Evolutionary conservation across 1,139 yeast genomes (phyloP), one percentile per base, ranked within the genome.

Genomic region (Yamadazyma triangularis): DNA sequence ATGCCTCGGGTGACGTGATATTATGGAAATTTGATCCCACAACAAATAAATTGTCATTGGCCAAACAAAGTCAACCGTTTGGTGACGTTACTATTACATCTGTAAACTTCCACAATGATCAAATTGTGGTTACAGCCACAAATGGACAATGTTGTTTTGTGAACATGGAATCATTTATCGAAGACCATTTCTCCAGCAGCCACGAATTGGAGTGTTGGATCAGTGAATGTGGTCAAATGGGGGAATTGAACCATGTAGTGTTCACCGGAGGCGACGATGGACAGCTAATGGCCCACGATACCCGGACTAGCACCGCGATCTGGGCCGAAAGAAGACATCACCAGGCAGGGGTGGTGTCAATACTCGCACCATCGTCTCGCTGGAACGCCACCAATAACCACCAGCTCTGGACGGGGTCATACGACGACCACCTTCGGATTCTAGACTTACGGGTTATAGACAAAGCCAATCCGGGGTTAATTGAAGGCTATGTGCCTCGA

Each of bases 221-320:
- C 4, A 86, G 87, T 4, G 73, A 77, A 2, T 83, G 81, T 61
- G 91, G 91, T 1, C 70, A 70, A 32, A 44, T 64, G 9, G 73
- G 74, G 4, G 72, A 72, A 5, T 50, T 81, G 15, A 51, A 64
- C 8, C 60, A 77, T 38, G 79, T 84, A 0, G 67, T 87, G 0
- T 83, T 79, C 47, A 78, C 95, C 2, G 98, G 97, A 2, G 97
- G 97, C 10, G 98, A 91, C 53, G 97, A 91, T 56, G 72, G 83
- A 5, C 64, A 68, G 15, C 57, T 91, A 9, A 75, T 79, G 14
- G 91, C 93, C 1, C 89, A 82, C 50, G 97, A 88, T 52, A 35
- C 73, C 9, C 61, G 96, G 28, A 56, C 70, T 0, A 42, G 47
- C 2, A 52, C 46, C 13, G 41, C 53, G 4, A 61, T 85, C 2